These are phyloP conservation scores for Mycosphaerella arachidis DNA, from an alignment of 2,329 filamentous ascomycete genomes.

Conservation along the genomic window DNA sequence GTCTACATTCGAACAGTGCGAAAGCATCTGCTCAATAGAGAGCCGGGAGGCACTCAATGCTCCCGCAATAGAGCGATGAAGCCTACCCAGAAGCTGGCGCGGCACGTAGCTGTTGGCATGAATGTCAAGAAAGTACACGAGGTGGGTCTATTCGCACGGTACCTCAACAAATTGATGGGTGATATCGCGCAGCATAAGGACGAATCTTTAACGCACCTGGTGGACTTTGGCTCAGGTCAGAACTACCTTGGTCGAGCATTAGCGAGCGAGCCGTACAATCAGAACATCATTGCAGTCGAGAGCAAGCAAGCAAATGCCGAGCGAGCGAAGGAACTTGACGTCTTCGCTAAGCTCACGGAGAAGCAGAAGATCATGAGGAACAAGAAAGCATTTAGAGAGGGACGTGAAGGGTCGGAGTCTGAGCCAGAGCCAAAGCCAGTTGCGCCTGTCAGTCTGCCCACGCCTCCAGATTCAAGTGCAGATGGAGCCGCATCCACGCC, in stretches of 20 bases:
- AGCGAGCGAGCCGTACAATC: conserved; percentile 79
- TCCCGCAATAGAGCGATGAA: conserved; percentile 29
- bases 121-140: conserved; percentile 94
- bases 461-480: conserved; percentile 14
- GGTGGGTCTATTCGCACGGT: conserved; percentile 83
- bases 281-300: conserved; percentile 85
- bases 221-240: conserved; percentile 94
- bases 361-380: conserved; percentile 72
- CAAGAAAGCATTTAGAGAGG: conserved; percentile 69
- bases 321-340: conserved; percentile 77
- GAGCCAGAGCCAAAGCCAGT: conserved; percentile 9
- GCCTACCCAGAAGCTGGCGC: conserved; percentile 55
- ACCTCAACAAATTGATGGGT: conserved; percentile 64
- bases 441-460: conserved; percentile 16
- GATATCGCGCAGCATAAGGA: conserved; percentile 48
- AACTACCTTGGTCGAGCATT: conserved; percentile 90
- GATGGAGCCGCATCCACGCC: conserved; percentile 8
- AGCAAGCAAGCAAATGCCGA: conserved; percentile 79
- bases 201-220: conserved; percentile 68
- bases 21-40: conserved; percentile 54
- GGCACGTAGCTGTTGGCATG: conserved; percentile 81
- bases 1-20: conserved; percentile 70
- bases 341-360: conserved; percentile 71
- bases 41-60: conserved; percentile 44
- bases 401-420: conserved; percentile 14